Percentiles rank a stretch among this genome's conserved stretches.
Conservation (phyloP, 2,329 filamentous ascomycete species). For the Neobulgaria alba region DNA sequence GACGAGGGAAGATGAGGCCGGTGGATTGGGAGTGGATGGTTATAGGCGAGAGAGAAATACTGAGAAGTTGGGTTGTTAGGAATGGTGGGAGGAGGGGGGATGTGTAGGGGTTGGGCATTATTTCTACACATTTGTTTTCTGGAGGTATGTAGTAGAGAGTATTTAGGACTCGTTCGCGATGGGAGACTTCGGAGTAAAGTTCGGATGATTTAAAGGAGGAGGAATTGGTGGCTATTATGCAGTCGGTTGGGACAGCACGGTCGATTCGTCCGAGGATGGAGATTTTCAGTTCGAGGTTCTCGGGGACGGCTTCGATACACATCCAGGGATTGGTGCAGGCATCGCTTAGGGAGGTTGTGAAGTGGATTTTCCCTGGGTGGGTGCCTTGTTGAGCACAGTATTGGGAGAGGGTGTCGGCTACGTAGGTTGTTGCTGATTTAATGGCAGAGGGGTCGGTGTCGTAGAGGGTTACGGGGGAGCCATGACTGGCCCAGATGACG, state of each 20-base stretch:
- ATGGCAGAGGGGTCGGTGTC: constrained; percentile 34
- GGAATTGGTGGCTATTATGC: constrained; percentile 39
- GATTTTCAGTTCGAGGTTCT: constrained; percentile 34
- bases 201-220: constrained; percentile 36
- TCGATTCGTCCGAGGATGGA: constrained; percentile 33
- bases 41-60: constrained; percentile 31
- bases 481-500: constrained; percentile 33
- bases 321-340: constrained; percentile 27
- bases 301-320: constrained; percentile 35
- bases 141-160: constrained; percentile 34
- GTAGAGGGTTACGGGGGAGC: constrained; percentile 35
- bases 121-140: constrained; percentile 27
- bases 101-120: constrained; percentile 32
- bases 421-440: constrained; percentile 32
- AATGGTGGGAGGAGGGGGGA: constrained; percentile 25
- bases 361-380: constrained; percentile 9
- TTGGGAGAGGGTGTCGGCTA: constrained; percentile 28
- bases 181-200: constrained; percentile 31
- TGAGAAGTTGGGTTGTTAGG: constrained; percentile 24
- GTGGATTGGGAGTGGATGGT: constrained; percentile 18
- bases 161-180: constrained; percentile 32
- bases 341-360: constrained; percentile 15
- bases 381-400: constrained; percentile 8
- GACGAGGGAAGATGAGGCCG: constrained; percentile 23
- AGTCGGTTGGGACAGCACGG: constrained; percentile 26